phyloP scores from a whole-genome alignment of 2,329 filamentous ascomycete genomes.

The Cladophialophora exuberans region DNA sequence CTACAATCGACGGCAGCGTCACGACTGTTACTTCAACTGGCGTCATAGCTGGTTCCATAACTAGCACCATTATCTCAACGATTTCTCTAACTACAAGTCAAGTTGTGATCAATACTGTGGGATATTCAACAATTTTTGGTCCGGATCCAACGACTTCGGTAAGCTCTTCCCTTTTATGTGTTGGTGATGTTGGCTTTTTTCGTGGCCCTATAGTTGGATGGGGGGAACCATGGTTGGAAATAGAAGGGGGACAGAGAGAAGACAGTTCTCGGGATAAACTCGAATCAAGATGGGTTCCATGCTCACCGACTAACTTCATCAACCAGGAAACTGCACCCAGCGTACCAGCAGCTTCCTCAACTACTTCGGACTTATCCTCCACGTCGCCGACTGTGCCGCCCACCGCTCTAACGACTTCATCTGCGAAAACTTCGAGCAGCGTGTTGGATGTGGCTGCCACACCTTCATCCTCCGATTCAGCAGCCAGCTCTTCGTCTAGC shows the following conservation, averaged over 20 bases:
- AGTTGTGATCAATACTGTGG: constrained; percentile 23
- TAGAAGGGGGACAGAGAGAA: too few relatives aligned
- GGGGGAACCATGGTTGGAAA: too few relatives aligned
- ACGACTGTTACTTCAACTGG: constrained; percentile 12
- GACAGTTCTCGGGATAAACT: too few relatives aligned
- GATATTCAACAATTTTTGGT: constrained; percentile 24
- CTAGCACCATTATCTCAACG: constrained; percentile 27
- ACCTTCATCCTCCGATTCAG: background rate
- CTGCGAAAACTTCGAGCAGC: background rate
- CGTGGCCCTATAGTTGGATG: background rate
- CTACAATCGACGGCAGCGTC: constrained; percentile 15
- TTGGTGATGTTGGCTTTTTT: background rate
- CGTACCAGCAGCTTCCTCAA: background rate
- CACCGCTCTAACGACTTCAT: background rate
- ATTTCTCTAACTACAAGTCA: constrained; percentile 18
- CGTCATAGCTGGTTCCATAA: constrained; percentile 13
- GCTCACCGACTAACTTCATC: too few relatives aligned
- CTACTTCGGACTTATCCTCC: background rate
- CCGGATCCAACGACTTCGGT: constrained; percentile 18
- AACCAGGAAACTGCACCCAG: too few relatives aligned
- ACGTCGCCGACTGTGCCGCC: background rate
- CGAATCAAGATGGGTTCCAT: too few relatives aligned
- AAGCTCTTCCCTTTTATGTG: background rate
- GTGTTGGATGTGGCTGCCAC: background rate
- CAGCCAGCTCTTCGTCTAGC: background rate